A percentile compares a stretch with the other conserved stretches of the same genome.
These are phyloP conservation scores for Coemansia aciculifera DNA, from an alignment of 192 early-diverging fungal species.

Conservation along the genomic window DNA sequence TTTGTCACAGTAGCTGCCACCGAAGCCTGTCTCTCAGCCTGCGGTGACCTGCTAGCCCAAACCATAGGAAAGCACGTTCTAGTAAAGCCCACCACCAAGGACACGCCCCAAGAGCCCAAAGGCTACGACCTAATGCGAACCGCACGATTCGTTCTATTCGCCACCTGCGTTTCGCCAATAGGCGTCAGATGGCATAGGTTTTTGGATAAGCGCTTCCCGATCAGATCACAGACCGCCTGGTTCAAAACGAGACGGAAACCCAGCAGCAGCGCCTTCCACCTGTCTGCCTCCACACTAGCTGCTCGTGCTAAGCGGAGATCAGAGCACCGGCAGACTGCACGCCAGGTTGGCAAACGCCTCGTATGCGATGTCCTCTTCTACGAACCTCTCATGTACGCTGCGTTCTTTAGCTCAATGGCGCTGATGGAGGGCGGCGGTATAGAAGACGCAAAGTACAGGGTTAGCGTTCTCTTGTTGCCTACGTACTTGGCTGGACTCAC, in stretches of 20 bases:
- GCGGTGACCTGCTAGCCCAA: slow-evolving; percentile 55
- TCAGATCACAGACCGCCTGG: slow-evolving; percentile 49
- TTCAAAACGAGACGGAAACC: slow-evolving; percentile 35
- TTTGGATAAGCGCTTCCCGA: slow-evolving; percentile 48
- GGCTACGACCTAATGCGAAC: slow-evolving; percentile 50
- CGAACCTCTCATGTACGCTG: slow-evolving; percentile 45
- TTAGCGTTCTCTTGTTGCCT: slow-evolving; percentile 31
- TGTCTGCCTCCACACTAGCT: slow-evolving; percentile 12
- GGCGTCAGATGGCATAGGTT: slow-evolving; percentile 56
- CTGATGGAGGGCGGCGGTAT: slow-evolving; percentile 46
- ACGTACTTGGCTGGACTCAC: slow-evolving; percentile 53
- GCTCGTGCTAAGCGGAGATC: slow-evolving; percentile 29
- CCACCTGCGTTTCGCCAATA: slow-evolving; percentile 46
- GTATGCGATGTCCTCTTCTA: slow-evolving; percentile 41
- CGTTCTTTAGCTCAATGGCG: slow-evolving; percentile 54
- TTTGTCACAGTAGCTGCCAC: slow-evolving; percentile 53
- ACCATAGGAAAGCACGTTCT: slow-evolving; percentile 37
- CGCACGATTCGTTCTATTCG: slow-evolving; percentile 46
- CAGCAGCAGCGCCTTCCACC: slow-evolving; percentile 1
- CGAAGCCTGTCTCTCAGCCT: slow-evolving; percentile 51
- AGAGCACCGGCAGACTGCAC: slow-evolving; percentile 30
- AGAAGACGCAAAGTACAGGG: slow-evolving; percentile 30
- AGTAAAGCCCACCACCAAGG: slow-evolving; percentile 7
- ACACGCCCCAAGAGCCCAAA: background rate
- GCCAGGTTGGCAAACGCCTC: slow-evolving; percentile 49